Conservation (phyloP, 1,284 basidiomycete genomes). For the Chondrostereum purpureum region DNA sequence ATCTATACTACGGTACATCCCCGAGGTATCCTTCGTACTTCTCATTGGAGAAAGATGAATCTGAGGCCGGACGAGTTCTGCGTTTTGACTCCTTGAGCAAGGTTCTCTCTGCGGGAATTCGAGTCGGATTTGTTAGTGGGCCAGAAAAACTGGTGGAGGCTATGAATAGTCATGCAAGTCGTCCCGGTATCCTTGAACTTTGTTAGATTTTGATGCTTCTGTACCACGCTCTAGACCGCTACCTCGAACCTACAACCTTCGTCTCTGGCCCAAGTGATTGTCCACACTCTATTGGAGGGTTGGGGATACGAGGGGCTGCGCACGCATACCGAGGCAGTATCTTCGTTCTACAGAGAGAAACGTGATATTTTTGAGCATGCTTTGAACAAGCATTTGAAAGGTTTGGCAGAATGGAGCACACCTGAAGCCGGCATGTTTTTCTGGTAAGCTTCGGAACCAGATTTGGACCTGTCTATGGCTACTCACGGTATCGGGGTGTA, state of each 20-base stretch:
- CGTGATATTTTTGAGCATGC: slow-evolving; percentile 77
- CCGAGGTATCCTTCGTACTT: slow-evolving; percentile 74
- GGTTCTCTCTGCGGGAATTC: slow-evolving; percentile 76
- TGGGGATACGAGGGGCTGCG: slow-evolving; percentile 81
- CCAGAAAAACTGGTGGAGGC: slow-evolving; percentile 68
- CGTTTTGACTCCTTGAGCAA: slow-evolving; percentile 89
- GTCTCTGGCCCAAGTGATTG: slow-evolving; percentile 60
- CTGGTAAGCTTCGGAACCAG: too few relatives aligned
- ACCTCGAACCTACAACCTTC: slow-evolving; percentile 77
- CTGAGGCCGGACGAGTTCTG: slow-evolving; percentile 69
- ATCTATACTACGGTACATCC: slow-evolving; percentile 62
- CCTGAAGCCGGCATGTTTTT: slow-evolving; percentile 92
- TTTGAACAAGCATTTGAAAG: slow-evolving; percentile 68
- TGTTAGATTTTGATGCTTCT: too few relatives aligned
- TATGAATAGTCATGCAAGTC: slow-evolving; percentile 66
- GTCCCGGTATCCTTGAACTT: slow-evolving; percentile 14
- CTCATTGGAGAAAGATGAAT: slow-evolving; percentile 56
- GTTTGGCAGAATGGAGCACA: slow-evolving; percentile 75
- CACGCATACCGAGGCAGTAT: slow-evolving; percentile 64
- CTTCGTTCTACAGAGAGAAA: slow-evolving; percentile 75
- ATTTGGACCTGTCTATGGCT: not conserved
- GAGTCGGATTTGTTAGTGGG: slow-evolving; percentile 80
- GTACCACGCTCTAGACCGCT: slow-evolving; percentile 49
- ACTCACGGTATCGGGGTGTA: slow-evolving; percentile 21
- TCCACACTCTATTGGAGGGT: slow-evolving; percentile 59